A percentile compares a stretch with the other conserved stretches of the same genome.
Conservation (phyloP, 148 eudicot genomes). For the Spergularia marina region DNA sequence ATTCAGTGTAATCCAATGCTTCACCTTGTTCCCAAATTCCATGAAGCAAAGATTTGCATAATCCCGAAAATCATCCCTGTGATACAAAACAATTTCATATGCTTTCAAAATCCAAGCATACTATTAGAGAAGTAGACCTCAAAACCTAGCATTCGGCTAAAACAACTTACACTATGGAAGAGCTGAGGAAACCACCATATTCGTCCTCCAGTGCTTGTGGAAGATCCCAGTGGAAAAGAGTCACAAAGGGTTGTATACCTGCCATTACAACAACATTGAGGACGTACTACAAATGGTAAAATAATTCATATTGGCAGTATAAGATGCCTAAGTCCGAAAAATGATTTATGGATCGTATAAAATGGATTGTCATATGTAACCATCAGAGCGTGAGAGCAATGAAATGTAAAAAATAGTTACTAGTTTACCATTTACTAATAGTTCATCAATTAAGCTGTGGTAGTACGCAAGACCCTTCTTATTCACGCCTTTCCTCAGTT, state of each 20-base stretch:
- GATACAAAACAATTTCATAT: no score
- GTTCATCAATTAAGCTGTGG: slow-evolving; percentile 45
- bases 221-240: slow-evolving; percentile 33
- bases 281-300: no score
- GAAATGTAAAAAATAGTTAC: neutral
- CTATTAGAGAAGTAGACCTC: neutral
- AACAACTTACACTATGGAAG: slow-evolving; percentile 38
- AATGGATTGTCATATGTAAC: no score
- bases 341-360: no score
- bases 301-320: no score
- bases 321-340: no score
- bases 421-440: slow-evolving; percentile 35
- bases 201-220: slow-evolving; percentile 31
- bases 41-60: slow-evolving; percentile 39
- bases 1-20: slow-evolving; percentile 45
- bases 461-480: slow-evolving; percentile 40
- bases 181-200: slow-evolving; percentile 36
- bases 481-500: slow-evolving; percentile 42
- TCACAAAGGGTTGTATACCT: slow-evolving; percentile 30
- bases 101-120: no score
- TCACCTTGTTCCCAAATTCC: slow-evolving; percentile 36
- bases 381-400: no score
- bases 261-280: neutral
- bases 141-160: neutral
- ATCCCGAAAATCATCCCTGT: slow-evolving; percentile 29